Evolutionary conservation across 2,329 filamentous ascomycete genomes (phyloP).

Genomic region (Cladosporium sp.): DNA sequence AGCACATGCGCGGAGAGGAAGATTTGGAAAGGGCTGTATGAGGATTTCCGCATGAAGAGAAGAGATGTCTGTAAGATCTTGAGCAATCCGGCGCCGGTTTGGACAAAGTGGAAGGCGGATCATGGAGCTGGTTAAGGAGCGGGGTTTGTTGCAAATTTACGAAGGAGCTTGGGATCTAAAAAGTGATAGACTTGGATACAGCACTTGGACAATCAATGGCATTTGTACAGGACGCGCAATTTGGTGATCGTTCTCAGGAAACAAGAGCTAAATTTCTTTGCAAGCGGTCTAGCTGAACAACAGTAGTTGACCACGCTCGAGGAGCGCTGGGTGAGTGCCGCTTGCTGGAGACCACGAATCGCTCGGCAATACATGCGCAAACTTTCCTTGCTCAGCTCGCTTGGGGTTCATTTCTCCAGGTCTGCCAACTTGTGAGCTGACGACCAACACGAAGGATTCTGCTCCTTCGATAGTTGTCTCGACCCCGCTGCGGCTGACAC

Average conservation of each 20-base stretch:
- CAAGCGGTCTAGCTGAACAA: not conserved
- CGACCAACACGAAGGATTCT: not conserved
- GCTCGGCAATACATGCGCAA: not conserved
- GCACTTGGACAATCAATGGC: not conserved
- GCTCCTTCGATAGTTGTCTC: not conserved
- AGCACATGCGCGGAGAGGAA: conserved; percentile 39
- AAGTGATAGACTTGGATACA: not conserved
- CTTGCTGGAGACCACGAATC: not conserved
- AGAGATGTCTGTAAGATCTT: conserved; percentile 41
- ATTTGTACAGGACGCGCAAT: not conserved
- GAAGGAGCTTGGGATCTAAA: not conserved
- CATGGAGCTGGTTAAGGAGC: conserved; percentile 14
- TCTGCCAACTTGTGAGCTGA: not conserved
- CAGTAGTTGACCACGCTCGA: not conserved
- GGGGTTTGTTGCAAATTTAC: not conserved
- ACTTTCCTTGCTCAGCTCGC: not conserved
- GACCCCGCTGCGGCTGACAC: not conserved
- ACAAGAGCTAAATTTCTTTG: not conserved
- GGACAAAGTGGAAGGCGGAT: conserved; percentile 22
- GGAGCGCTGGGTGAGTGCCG: not conserved
- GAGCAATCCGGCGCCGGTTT: conserved; percentile 26
- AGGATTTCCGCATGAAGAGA: conserved; percentile 47
- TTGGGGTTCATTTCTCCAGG: not conserved
- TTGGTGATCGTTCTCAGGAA: not conserved
- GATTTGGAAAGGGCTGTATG: conserved; percentile 50